Conservation (phyloP, 2,329 filamentous ascomycete genomes). For the Nothophoma quercina region DNA sequence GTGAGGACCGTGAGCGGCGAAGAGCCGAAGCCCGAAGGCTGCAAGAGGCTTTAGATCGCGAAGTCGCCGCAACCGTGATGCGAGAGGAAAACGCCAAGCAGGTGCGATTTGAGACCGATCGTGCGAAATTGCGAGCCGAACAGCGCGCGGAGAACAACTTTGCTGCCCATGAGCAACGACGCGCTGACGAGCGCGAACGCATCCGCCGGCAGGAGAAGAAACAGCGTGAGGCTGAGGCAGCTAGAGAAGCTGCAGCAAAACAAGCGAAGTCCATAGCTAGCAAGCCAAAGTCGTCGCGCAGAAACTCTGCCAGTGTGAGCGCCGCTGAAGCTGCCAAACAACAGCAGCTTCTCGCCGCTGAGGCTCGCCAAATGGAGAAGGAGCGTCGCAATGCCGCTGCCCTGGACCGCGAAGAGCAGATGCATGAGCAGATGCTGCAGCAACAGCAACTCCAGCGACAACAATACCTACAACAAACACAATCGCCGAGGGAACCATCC, state of each 20-base stretch:
- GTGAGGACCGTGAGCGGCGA: constrained; percentile 29
- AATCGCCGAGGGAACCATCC: too few relatives aligned
- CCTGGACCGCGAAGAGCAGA: constrained; percentile 36
- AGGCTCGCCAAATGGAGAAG: constrained; percentile 28
- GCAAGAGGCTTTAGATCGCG: constrained; percentile 36
- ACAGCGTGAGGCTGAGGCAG: constrained; percentile 14
- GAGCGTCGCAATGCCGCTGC: constrained; percentile 34
- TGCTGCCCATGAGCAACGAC: constrained; percentile 31
- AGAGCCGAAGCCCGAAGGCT: constrained; percentile 29
- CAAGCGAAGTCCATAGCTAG: not conserved
- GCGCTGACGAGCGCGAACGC: constrained; percentile 25
- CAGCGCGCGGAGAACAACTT: constrained; percentile 30
- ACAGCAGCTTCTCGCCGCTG: constrained; percentile 29
- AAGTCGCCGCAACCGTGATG: constrained; percentile 19
- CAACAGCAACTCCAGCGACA: constrained; percentile 14
- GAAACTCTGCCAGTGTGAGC: constrained; percentile 20
- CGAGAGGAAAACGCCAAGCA: constrained; percentile 33
- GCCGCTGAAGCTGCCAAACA: constrained; percentile 24
- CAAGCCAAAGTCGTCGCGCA: constrained; percentile 25
- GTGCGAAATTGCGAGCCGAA: constrained; percentile 29
- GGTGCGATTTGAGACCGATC: constrained; percentile 38
- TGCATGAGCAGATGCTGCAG: too few relatives aligned
- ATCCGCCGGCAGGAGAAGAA: constrained; percentile 16
- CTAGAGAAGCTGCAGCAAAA: constrained; percentile 9
- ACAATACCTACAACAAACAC: too few relatives aligned